Conservation (phyloP, 75 land plant genomes). For the Cupressus sempervirens region DNA sequence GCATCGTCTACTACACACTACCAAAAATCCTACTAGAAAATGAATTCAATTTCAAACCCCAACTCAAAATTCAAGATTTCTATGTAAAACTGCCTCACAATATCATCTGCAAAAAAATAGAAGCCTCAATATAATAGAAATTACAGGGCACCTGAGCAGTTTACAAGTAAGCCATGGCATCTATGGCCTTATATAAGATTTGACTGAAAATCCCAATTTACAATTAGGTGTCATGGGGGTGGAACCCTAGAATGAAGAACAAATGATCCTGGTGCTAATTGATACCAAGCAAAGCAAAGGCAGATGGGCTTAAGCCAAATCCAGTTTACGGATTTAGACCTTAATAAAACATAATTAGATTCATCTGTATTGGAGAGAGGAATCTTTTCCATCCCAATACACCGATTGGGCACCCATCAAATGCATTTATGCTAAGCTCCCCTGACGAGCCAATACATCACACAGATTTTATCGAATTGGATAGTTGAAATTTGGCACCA, state of each 20-base stretch:
- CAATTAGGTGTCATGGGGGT: too few relatives aligned
- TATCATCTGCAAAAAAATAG: background rate
- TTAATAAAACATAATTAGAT: background rate
- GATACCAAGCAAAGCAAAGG: background rate
- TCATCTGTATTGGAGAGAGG: conserved; percentile 10
- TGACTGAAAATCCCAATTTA: background rate
- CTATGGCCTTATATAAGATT: background rate
- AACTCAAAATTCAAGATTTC: background rate
- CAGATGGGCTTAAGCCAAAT: background rate
- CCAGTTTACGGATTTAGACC: background rate
- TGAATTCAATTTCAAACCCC: background rate
- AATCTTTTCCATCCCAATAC: background rate
- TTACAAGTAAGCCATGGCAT: background rate
- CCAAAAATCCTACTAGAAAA: background rate
- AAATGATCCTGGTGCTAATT: background rate
- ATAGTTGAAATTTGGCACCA: too few relatives aligned
- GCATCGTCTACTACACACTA: too few relatives aligned
- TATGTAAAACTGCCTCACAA: background rate
- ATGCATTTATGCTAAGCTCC: background rate
- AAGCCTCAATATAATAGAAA: background rate
- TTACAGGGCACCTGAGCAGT: background rate
- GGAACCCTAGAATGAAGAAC: background rate
- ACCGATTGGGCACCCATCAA: background rate
- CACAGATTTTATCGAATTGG: background rate
- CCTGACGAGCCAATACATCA: background rate